phyloP scores from a whole-genome alignment of 2,329 filamentous ascomycete genomes.

The Teratosphaeria destructans region DNA sequence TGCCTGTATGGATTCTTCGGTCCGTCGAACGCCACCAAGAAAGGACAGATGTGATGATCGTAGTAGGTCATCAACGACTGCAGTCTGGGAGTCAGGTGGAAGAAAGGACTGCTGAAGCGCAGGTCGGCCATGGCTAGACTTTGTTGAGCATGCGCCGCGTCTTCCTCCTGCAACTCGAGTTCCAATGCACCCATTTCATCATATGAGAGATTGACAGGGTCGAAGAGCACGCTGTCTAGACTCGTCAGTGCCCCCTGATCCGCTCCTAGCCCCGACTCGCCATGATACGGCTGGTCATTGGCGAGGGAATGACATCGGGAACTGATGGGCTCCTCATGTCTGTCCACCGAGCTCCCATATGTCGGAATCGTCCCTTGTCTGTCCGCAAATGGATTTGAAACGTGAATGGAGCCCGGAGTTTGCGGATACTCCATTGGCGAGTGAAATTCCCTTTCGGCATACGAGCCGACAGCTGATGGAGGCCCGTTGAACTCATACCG shows the following conservation, averaged over 20 bases:
- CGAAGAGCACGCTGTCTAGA: slow-evolving; percentile 28
- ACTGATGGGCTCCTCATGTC: slow-evolving; percentile 7
- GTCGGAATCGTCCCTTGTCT: background rate
- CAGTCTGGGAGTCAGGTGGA: slow-evolving; percentile 62
- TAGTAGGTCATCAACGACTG: slow-evolving; percentile 90
- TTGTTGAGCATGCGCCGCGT: slow-evolving; percentile 13
- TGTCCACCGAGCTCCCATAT: slow-evolving; percentile 5
- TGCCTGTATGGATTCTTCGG: slow-evolving; percentile 76
- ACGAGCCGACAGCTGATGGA: slow-evolving; percentile 37
- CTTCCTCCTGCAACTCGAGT: slow-evolving; percentile 8
- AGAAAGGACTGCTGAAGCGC: slow-evolving; percentile 28
- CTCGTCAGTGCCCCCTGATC: slow-evolving; percentile 4
- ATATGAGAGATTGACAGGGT: slow-evolving; percentile 21
- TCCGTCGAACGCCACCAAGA: slow-evolving; percentile 83
- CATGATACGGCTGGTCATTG: background rate
- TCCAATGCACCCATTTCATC: slow-evolving; percentile 10
- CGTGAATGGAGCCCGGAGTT: slow-evolving; percentile 35
- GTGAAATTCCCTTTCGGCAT: slow-evolving; percentile 38
- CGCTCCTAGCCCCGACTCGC: background rate
- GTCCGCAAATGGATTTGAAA: slow-evolving; percentile 20
- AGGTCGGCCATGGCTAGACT: slow-evolving; percentile 18
- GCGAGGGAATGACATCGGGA: background rate
- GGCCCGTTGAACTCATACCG: slow-evolving; percentile 35
- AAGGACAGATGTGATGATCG: slow-evolving; percentile 81
- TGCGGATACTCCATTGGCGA: slow-evolving; percentile 38